A percentile compares a stretch with the other conserved stretches of the same genome.
These are phyloP conservation scores for Colletotrichum eleusines DNA, from an alignment of 2,329 filamentous ascomycete genomes.

Conservation along the genomic window DNA sequence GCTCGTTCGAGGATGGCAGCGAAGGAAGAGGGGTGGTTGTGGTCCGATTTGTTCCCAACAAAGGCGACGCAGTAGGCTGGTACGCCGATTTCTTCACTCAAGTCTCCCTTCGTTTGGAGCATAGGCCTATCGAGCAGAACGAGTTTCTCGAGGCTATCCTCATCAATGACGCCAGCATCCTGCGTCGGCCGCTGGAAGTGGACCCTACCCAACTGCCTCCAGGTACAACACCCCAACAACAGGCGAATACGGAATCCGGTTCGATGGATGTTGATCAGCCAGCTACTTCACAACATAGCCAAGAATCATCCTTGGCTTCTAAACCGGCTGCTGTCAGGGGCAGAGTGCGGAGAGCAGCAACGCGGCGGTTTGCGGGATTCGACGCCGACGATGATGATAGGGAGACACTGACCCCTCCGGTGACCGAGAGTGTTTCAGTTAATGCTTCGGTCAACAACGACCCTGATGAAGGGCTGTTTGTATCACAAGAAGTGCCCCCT, in stretches of 20 bases:
- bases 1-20: slow-evolving; percentile 72
- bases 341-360: slow-evolving; percentile 44
- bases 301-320: slow-evolving; percentile 37
- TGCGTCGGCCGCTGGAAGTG: slow-evolving; percentile 76
- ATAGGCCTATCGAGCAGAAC: slow-evolving; percentile 87
- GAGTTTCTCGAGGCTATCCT: slow-evolving; percentile 94
- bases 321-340: slow-evolving; percentile 44
- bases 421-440: slow-evolving; percentile 9
- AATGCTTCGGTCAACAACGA: slow-evolving; percentile 39
- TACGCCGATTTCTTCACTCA: slow-evolving; percentile 75
- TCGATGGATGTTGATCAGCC: slow-evolving; percentile 47
- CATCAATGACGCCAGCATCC: slow-evolving; percentile 77
- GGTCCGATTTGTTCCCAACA: slow-evolving; percentile 75
- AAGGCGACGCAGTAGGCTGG: slow-evolving; percentile 71
- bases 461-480: slow-evolving; percentile 65
- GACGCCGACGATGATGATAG: slow-evolving; percentile 62
- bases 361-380: slow-evolving; percentile 79
- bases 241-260: slow-evolving; percentile 14
- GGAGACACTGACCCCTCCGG: slow-evolving; percentile 50
- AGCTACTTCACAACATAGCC: slow-evolving; percentile 23
- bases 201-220: slow-evolving; percentile 52
- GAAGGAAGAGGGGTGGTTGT: slow-evolving; percentile 81
- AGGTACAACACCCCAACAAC: slow-evolving; percentile 42
- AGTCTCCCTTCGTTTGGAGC: slow-evolving; percentile 79
- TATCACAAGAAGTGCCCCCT: slow-evolving; percentile 60